Percentiles rank a stretch among this genome's conserved stretches.
Conservation (phyloP, 78 protist species). For the Protostelium mycophagum region DNA sequence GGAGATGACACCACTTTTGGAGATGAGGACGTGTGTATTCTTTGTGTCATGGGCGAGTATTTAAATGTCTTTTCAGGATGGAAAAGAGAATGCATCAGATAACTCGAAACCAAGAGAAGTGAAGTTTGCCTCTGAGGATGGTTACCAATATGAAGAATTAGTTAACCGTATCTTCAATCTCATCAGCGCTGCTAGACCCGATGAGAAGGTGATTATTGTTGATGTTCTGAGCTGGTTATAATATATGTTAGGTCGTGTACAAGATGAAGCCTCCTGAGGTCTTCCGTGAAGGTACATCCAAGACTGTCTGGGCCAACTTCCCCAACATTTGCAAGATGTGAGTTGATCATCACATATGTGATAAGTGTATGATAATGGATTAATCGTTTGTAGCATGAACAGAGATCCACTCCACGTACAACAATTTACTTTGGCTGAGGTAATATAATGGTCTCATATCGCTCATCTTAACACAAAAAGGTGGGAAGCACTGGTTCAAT, state of each 20-base stretch:
- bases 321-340: slow-evolving; percentile 81
- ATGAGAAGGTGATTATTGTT: neutral
- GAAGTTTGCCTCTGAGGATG: neutral
- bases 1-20: neutral
- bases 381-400: too few species aligned
- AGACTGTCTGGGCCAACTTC: slow-evolving; percentile 82
- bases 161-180: neutral
- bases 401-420: neutral
- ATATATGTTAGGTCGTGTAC: neutral
- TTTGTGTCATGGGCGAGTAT: neutral
- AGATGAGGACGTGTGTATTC: neutral
- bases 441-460: slow-evolving; percentile 43
- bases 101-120: neutral
- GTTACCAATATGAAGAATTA: neutral
- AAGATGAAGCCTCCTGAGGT: slow-evolving; percentile 84
- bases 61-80: neutral
- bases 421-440: neutral
- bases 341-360: neutral
- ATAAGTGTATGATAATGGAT: too few species aligned
- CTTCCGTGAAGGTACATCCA: slow-evolving; percentile 71
- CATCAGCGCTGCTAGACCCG: neutral
- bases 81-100: neutral
- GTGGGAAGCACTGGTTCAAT: slow-evolving; percentile 91
- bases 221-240: too few species aligned
- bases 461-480: slow-evolving; percentile 85